These are phyloP conservation scores for Gardenia jasminoides DNA, from an alignment of 257 asterid species.

Conservation along the genomic window DNA sequence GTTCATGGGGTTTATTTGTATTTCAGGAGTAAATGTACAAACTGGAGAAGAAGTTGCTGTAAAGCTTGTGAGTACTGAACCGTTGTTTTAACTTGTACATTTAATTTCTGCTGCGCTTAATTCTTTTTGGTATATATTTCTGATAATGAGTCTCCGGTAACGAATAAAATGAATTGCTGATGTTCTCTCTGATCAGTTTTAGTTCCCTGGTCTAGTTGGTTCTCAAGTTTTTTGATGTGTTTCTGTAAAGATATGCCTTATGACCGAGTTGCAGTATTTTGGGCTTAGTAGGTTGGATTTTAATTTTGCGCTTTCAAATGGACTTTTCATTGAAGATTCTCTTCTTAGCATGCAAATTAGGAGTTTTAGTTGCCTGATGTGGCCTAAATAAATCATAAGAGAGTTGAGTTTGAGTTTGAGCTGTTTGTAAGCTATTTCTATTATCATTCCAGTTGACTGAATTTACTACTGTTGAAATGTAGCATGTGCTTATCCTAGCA, in stretches of 20 bases:
- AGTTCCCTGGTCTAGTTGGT: background rate
- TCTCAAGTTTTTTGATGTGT: background rate
- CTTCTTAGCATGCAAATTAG: background rate
- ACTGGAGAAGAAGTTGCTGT: conserved; percentile 95
- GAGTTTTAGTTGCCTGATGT: background rate
- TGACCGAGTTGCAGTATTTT: background rate
- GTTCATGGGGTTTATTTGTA: background rate
- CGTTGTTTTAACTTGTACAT: background rate
- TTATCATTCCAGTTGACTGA: background rate
- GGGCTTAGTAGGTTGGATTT: background rate
- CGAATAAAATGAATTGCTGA: background rate
- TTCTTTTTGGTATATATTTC: background rate
- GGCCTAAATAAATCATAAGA: background rate
- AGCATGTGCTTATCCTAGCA: background rate
- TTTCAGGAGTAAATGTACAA: conserved; percentile 72
- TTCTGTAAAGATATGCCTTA: background rate
- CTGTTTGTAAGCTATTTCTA: background rate
- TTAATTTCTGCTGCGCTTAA: background rate
- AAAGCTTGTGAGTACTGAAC: conserved; percentile 58
- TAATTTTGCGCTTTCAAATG: background rate
- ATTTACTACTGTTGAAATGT: background rate
- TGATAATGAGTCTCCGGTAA: background rate
- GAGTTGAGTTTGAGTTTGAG: background rate
- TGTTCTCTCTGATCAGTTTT: background rate
- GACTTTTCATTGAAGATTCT: background rate